Conservation (phyloP, 2,329 filamentous ascomycete genomes). For the Madurella fahalii region DNA sequence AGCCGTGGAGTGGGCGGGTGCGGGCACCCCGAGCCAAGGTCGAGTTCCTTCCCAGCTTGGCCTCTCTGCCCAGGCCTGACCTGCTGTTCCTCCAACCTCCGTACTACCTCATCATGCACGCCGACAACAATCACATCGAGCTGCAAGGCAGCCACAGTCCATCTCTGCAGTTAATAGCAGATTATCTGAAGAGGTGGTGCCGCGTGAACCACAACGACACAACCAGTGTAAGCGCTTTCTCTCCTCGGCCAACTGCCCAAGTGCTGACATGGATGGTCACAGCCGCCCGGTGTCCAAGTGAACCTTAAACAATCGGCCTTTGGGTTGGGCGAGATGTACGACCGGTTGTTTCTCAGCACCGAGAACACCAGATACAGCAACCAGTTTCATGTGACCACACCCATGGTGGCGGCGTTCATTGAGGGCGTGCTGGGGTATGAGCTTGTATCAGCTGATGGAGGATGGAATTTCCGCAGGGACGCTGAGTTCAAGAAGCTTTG, state of each 20-base stretch:
- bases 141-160: conserved; percentile 46
- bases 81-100: conserved; percentile 45
- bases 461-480: conserved; percentile 32
- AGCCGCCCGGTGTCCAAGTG: conserved; percentile 42
- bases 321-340: conserved; percentile 41
- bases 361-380: conserved; percentile 31
- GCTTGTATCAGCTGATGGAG: conserved; percentile 23
- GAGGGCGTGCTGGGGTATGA: conserved; percentile 47
- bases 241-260: background rate
- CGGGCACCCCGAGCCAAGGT: conserved; percentile 1
- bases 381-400: conserved; percentile 36
- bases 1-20: background rate
- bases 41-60: conserved; percentile 39
- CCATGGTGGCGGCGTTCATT: conserved; percentile 43
- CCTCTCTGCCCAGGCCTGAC: conserved; percentile 42
- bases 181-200: conserved; percentile 47
- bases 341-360: conserved; percentile 39
- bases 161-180: conserved; percentile 41
- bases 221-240: conserved; percentile 23
- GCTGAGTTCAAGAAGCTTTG: conserved; percentile 30
- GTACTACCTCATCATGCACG: conserved; percentile 42
- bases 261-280: background rate
- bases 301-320: conserved; percentile 43
- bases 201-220: conserved; percentile 39
- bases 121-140: conserved; percentile 32